These are phyloP conservation scores for Trypanosomatidae sp. DNA, from an alignment of 208 protist species.

Conservation along the genomic window DNA sequence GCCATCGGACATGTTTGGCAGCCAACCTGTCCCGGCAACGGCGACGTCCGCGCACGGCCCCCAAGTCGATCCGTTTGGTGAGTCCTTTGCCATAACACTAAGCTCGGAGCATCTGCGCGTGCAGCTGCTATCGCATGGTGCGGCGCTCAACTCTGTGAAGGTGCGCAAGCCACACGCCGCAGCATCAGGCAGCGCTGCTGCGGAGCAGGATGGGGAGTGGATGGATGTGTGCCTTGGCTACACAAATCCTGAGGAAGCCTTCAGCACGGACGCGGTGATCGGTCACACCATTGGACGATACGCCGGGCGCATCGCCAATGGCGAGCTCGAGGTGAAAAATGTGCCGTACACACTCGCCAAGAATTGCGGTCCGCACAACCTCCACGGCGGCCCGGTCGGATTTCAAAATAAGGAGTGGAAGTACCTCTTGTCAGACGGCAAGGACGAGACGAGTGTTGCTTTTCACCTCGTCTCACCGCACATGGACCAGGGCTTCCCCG, in stretches of 20 bases:
- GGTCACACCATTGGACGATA: conserved; percentile 55
- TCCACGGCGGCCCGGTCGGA: conserved; percentile 68
- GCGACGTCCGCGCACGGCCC: conserved; percentile 9
- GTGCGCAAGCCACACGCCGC: conserved; percentile 40
- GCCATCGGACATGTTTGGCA: conserved; percentile 6
- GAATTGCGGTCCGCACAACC: conserved; percentile 61
- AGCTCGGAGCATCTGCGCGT: conserved; percentile 50
- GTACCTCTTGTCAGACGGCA: conserved; percentile 67
- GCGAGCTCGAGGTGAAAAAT: conserved; percentile 45
- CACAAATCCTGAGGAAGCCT: conserved; percentile 38
- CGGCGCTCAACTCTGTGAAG: conserved; percentile 62
- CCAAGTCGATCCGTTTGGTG: conserved; percentile 60
- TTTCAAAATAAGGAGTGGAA: conserved; percentile 72
- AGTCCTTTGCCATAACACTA: conserved; percentile 51
- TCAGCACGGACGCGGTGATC: conserved; percentile 10
- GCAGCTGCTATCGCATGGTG: conserved; percentile 63
- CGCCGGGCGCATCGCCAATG: conserved; percentile 67
- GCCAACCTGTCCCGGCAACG: conserved; percentile 9
- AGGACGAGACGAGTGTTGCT: conserved; percentile 69
- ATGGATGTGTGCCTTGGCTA: conserved; percentile 62
- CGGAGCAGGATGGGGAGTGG: conserved; percentile 29
- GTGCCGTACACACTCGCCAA: conserved; percentile 56
- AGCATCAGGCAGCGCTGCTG: background rate
- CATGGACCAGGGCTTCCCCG: conserved; percentile 81
- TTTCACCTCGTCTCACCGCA: conserved; percentile 73